Evolutionary conservation across 2,329 filamentous ascomycete species (phyloP), one percentile per base, ranked within the genome.

Genomic region (Ophiobolus disseminans): DNA sequence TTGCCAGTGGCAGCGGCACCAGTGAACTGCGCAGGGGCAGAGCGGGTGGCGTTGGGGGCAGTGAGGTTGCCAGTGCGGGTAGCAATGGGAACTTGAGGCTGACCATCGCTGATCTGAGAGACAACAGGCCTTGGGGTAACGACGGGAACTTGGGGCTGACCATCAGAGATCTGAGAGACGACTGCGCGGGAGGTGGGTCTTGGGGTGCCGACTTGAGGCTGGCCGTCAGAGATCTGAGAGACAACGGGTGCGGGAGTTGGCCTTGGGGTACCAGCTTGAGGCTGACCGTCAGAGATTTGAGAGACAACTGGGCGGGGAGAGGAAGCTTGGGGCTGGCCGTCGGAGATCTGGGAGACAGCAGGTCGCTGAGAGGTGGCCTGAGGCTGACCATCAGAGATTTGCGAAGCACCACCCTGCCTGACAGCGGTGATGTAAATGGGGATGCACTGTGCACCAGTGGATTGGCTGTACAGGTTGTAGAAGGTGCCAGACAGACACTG

Each of bases 391-490:
- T 62, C 53, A 2, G 47, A 39, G 39, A 50, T 48, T 32, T 58
- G 40, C 13, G 50, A 38, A 19, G 50, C 30, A 19, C 48, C 51
- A n/a, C 39, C 23, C 6, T 30, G 31, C 9, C 20, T 51, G 34
- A 57, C 58, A 30, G 60, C 62, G 34, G 55, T 48, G 16, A 73
- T 62, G 53, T 69, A 67, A 45, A 73, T 69, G 23, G 63, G 57
- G 17, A 80, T 77, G 75, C 90, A 94, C 72, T 93, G 89, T 17
- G 73, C 72, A 3, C 86, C 89, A 78, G 82, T 86, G 65, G 81
- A 73, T 48, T 83, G 78, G 72, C 92, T 86, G 73, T 95, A 95
- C 20, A 95, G 78, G 78, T 95, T 95, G 80, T 86, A 91, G 76
- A 94, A 93, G 68, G 76, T 73, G 21, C 90, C 89, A 14, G 85